Percentiles rank a stretch among this genome's conserved stretches.
Evolutionary conservation across 805 yeast genomes (phyloP).

Genomic region (Torulaspora franciscae): DNA sequence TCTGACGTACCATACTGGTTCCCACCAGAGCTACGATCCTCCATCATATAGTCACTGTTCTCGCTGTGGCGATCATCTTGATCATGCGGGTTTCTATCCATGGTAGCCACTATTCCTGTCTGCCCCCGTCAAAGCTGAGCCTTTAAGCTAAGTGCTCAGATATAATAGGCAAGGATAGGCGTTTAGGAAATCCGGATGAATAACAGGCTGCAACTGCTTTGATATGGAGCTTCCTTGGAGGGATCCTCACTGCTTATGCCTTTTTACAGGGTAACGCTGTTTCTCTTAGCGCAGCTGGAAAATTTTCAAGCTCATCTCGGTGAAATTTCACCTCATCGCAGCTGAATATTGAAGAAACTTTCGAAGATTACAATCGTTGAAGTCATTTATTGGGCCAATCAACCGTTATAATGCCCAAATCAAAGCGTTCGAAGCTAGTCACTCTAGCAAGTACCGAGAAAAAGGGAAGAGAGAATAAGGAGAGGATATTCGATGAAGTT

Average conservation of each 20-base stretch:
- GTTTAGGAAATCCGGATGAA: too few relatives aligned
- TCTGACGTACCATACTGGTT: conserved; percentile 13
- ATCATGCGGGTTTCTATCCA: conserved; percentile 4
- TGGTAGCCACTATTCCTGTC: neutral
- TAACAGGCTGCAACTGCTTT: neutral
- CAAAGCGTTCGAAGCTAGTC: conserved; percentile 92
- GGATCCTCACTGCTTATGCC: neutral
- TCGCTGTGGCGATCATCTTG: conserved; percentile 11
- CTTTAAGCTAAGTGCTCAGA: neutral
- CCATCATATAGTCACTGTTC: conserved; percentile 14
- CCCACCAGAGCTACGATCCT: conserved; percentile 10
- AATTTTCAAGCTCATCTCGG: conserved; percentile 20
- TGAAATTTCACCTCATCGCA: conserved; percentile 11
- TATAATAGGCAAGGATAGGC: too few relatives aligned
- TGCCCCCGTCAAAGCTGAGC: neutral
- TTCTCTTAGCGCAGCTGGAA: conserved; percentile 9
- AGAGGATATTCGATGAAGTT: conserved; percentile 83
- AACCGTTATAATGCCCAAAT: conserved; percentile 76
- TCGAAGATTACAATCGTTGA: neutral
- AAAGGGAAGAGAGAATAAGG: conserved; percentile 91
- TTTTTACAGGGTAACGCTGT: conserved; percentile 5
- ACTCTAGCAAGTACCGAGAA: conserved; percentile 94
- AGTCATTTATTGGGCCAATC: neutral
- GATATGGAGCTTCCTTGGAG: neutral
- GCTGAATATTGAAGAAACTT: neutral